Conservation (phyloP, 1,139 yeast genomes). For the Yamadazyma oceani region DNA sequence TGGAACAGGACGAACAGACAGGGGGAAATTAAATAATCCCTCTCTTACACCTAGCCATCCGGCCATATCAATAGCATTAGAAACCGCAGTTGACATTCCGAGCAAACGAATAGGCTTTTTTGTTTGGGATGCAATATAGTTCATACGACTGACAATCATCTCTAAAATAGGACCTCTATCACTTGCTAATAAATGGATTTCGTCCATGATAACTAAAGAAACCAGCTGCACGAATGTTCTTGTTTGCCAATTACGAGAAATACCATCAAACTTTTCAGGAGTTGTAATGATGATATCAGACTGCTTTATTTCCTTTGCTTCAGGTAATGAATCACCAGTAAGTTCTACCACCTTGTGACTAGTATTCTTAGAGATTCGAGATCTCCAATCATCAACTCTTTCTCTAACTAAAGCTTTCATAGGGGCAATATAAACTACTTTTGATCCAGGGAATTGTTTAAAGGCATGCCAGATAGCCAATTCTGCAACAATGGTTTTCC, state of each 20-base stretch:
- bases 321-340: slow-evolving; percentile 96
- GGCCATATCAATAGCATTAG: slow-evolving; percentile 97
- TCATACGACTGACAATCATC: slow-evolving; percentile 98
- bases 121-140: slow-evolving; percentile 78
- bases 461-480: slow-evolving; percentile 97
- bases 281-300: slow-evolving; percentile 95
- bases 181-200: slow-evolving; percentile 93
- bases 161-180: slow-evolving; percentile 98
- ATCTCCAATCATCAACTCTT: slow-evolving; percentile 93
- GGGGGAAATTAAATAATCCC: slow-evolving; percentile 91
- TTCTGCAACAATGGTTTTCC: slow-evolving; percentile 96
- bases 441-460: slow-evolving; percentile 73
- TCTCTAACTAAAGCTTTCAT: slow-evolving; percentile 98
- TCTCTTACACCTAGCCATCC: slow-evolving; percentile 92
- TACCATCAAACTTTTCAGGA: slow-evolving; percentile 98
- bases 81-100: slow-evolving; percentile 97
- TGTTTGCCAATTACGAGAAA: slow-evolving; percentile 97
- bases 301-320: slow-evolving; percentile 76
- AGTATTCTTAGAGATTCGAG: slow-evolving; percentile 62
- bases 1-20: slow-evolving; percentile 96
- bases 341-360: slow-evolving; percentile 78
- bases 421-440: slow-evolving; percentile 94
- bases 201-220: slow-evolving; percentile 95
- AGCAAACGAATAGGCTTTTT: slow-evolving; percentile 73
- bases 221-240: slow-evolving; percentile 89